Evolutionary conservation across 306 rosid species (phyloP).

Genomic region (Parietaria judaica): DNA sequence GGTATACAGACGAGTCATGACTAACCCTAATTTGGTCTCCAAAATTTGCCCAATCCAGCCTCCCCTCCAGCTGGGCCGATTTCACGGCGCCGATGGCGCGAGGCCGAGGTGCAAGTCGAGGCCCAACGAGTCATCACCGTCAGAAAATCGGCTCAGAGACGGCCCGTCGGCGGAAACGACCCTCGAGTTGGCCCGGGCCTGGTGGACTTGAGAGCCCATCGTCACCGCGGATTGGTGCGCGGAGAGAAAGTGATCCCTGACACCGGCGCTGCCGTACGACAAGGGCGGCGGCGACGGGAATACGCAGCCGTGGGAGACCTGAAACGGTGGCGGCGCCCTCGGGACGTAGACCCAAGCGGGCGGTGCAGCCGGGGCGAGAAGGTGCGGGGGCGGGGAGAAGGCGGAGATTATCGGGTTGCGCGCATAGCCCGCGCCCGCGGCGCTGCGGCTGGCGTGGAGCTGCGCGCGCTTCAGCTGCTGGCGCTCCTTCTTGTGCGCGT

Average conservation of each 20-base stretch:
- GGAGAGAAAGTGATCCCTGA: slow-evolving; percentile 24
- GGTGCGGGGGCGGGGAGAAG: slow-evolving; percentile 81
- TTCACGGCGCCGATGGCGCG: slow-evolving; percentile 61
- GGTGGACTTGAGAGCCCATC: slow-evolving; percentile 42
- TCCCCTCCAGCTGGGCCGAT: neutral
- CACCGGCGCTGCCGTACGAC: slow-evolving; percentile 12
- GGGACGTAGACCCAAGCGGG: slow-evolving; percentile 77
- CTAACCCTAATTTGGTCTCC: too few relatives aligned
- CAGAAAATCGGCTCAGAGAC: slow-evolving; percentile 65
- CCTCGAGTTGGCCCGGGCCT: slow-evolving; percentile 40
- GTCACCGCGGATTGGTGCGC: slow-evolving; percentile 29
- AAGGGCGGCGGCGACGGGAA: too few relatives aligned
- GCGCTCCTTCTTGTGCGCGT: slow-evolving; percentile 97
- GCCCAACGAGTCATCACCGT: slow-evolving; percentile 69
- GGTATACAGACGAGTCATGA: too few relatives aligned
- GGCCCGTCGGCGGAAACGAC: slow-evolving; percentile 53
- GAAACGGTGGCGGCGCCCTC: slow-evolving; percentile 60
- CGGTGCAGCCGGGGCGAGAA: slow-evolving; percentile 37
- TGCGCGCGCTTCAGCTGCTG: slow-evolving; percentile 89
- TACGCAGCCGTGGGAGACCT: slow-evolving; percentile 85
- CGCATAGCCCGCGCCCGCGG: slow-evolving; percentile 79
- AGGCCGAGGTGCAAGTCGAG: slow-evolving; percentile 86
- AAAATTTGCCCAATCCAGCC: neutral
- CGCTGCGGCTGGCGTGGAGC: slow-evolving; percentile 71
- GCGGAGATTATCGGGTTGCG: slow-evolving; percentile 88